A percentile compares a stretch with the other conserved stretches of the same genome.
Conservation (phyloP, 495 filamentous ascomycete genomes). For the Lasiosphaeria ovina region DNA sequence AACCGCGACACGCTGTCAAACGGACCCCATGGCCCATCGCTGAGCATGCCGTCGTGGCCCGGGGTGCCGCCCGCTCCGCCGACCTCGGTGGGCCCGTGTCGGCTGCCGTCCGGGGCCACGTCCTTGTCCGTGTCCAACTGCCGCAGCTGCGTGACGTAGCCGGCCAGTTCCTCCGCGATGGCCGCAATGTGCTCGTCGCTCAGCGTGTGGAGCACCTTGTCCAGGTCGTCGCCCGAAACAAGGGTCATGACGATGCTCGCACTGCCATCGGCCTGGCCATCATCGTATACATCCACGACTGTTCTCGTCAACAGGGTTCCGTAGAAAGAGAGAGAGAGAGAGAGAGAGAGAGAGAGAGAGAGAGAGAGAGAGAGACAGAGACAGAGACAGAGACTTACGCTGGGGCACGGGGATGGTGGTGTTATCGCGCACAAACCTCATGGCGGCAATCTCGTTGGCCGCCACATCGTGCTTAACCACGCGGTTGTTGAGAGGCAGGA, state of each 20-base stretch:
- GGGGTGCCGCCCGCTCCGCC: background rate
- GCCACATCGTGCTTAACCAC: conserved; percentile 3
- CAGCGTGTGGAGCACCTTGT: background rate
- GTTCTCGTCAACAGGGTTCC: background rate
- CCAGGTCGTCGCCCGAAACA: background rate
- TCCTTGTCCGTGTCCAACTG: background rate
- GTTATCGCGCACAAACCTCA: conserved; percentile 11
- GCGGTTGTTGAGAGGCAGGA: conserved; percentile 5
- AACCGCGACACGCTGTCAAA: conserved; percentile 2
- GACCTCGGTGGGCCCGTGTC: background rate
- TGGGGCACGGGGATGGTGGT: conserved; percentile 13
- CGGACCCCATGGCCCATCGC: conserved; percentile 2
- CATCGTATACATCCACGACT: conserved; percentile 10
- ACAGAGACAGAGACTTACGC: background rate
- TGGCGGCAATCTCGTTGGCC: conserved; percentile 9
- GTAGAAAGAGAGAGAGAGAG: no score
- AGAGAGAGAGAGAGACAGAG: no score
- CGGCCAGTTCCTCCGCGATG: background rate
- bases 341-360: no score
- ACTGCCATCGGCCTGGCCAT: conserved; percentile 2
- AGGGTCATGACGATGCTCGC: conserved; percentile 10
- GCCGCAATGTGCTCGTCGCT: background rate
- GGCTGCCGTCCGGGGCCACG: background rate
- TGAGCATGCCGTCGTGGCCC: conserved; percentile 3
- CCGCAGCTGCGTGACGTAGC: conserved; percentile 6